Evolutionary conservation across 2,329 filamentous ascomycete genomes (phyloP).

Genomic region (Orbilia quercus): DNA sequence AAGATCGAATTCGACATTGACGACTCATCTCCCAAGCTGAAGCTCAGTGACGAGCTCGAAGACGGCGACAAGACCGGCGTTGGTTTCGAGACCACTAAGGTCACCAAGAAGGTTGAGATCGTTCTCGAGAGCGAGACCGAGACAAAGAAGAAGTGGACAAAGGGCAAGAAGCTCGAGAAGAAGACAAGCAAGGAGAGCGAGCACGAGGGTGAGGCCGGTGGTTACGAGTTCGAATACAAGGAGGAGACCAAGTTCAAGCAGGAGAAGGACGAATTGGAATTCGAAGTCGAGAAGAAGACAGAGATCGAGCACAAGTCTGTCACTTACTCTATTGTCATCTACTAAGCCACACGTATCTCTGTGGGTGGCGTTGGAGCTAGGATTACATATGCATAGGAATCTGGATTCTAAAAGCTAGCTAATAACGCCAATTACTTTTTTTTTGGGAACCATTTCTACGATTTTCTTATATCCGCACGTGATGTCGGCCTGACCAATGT

Average conservation of each 20-base stretch:
- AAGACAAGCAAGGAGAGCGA: slow-evolving; percentile 32
- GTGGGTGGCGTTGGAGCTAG: neutral
- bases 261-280: slow-evolving; percentile 37
- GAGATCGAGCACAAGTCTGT: slow-evolving; percentile 41
- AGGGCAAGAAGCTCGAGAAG: slow-evolving; percentile 48
- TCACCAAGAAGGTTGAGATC: slow-evolving; percentile 39
- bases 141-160: slow-evolving; percentile 45
- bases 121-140: slow-evolving; percentile 26
- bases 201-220: slow-evolving; percentile 25
- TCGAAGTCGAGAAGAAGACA: slow-evolving; percentile 22
- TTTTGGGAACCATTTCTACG: neutral
- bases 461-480: neutral
- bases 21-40: slow-evolving; percentile 39
- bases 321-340: slow-evolving; percentile 19
- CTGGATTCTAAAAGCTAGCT: slow-evolving; percentile 8
- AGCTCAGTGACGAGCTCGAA: slow-evolving; percentile 52
- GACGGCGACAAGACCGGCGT: slow-evolving; percentile 35
- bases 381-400: slow-evolving; percentile 3
- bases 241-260: slow-evolving; percentile 42
- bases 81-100: slow-evolving; percentile 35
- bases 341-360: slow-evolving; percentile 10
- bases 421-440: neutral
- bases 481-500: too few relatives aligned
- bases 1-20: slow-evolving; percentile 45
- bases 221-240: slow-evolving; percentile 17